Base-by-base conservation (phyloP, 495 filamentous ascomycete genomes). In the Penicillium manginii region DNA sequence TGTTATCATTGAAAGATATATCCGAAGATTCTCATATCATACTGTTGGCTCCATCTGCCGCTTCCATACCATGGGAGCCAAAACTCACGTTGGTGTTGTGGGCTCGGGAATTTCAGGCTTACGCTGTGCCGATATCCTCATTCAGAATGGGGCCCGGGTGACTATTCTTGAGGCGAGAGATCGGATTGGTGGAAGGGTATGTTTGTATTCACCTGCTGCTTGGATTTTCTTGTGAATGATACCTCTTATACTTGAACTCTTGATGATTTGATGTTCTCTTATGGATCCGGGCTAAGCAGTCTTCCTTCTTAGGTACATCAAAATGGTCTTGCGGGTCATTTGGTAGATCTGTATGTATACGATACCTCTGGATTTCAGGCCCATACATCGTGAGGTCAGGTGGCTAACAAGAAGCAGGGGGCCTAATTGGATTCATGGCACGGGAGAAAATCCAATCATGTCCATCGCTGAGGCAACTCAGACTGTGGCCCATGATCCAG, bases 391-490 rank as follows among this genome's bases (percentile, higher is more conserved):
- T 15, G 8, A 23, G 2, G 18, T 19, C 15, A 6, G 29, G 29
- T 2, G 15, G 11, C 9, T 50, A 19, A 17, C 23, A 47, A n/a
- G 1, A 18, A 9, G 3, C 29, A 89, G 91, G 19, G 93, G 93
- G 6, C 88, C 93, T 7, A 98, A 97, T 67, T 97, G 93, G 93
- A 96, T 97, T 23, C 93, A 98, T 71, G 94, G 94, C 35, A 88
- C 89, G 0, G 81, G 86, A 2, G 74, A 89, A 49, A 98, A 97
- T 67, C 93, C 94, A 5, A 93, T 98, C 42, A 71, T 89, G 52
- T 82, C 88, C 33, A 80, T 98, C 31, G 92, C 91, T 14, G 80
- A 84, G 59, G 73, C 85, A 64, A 91, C 89, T 0, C 72, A 81
- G 3, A 91, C 90, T 0, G 59, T 71, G 1, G 75, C 84, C 14